Conservation (phyloP, 108 stramenopile species). For the Skeletonema costatum region DNA sequence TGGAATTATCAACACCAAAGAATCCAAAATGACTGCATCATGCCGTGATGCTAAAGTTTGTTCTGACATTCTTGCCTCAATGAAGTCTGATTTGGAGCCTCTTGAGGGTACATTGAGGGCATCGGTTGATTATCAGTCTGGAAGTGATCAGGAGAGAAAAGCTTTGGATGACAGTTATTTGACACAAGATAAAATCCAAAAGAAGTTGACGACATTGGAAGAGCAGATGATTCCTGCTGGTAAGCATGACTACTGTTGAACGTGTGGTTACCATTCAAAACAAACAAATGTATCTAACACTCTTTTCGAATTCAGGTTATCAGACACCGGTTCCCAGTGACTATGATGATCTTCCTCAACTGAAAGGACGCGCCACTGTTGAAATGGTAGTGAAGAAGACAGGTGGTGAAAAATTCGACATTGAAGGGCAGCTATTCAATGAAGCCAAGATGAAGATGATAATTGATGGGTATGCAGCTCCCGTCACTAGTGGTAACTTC, state of each 20-base stretch:
- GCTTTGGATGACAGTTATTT: constrained; percentile 85
- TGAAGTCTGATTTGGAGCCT: constrained; percentile 59
- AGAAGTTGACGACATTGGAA: constrained; percentile 73
- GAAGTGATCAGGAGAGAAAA: constrained; percentile 85
- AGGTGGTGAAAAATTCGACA: constrained; percentile 76
- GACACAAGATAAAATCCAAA: constrained; percentile 64
- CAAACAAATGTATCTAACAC: neutral
- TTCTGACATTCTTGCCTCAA: constrained; percentile 44
- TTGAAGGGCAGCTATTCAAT: constrained; percentile 80
- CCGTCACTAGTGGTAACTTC: constrained; percentile 94
- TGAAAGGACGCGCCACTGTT: constrained; percentile 89
- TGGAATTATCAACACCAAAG: constrained; percentile 52
- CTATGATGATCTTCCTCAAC: constrained; percentile 85
- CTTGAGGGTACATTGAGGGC: constrained; percentile 60
- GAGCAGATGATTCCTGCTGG: constrained; percentile 91
- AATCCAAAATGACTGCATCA: constrained; percentile 64
- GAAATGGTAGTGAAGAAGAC: constrained; percentile 90
- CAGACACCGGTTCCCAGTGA: constrained; percentile 81
- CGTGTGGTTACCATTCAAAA: neutral
- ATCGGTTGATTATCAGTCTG: constrained; percentile 62
- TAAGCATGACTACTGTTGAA: constrained; percentile 11
- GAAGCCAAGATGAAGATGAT: constrained; percentile 91
- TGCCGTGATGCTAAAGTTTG: constrained; percentile 68
- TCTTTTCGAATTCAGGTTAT: constrained; percentile 49
- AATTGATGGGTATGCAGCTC: constrained; percentile 94